These are phyloP conservation scores for Amorphotheca resinae DNA, from an alignment of 495 filamentous ascomycete species.

Conservation along the genomic window DNA sequence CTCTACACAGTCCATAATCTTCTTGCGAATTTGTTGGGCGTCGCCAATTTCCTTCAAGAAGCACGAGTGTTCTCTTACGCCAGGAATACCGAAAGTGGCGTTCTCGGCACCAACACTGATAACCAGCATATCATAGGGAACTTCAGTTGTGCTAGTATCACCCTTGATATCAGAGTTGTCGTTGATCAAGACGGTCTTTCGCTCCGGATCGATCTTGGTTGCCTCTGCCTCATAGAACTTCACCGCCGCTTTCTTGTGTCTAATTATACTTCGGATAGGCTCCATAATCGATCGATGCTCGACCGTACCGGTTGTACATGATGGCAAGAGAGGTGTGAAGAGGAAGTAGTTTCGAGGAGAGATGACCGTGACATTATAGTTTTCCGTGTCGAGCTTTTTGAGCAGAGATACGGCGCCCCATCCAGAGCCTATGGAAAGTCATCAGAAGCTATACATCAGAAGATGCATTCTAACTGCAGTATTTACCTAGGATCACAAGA, in stretches of 20 bases:
- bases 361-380: slow-evolving; percentile 96
- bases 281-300: slow-evolving; percentile 99
- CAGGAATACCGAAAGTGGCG: slow-evolving; percentile 94
- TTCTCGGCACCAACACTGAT: slow-evolving; percentile 96
- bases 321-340: slow-evolving; percentile 93
- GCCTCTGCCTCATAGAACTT: slow-evolving; percentile 98
- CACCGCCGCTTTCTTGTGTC: slow-evolving; percentile 81
- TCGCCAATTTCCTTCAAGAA: slow-evolving; percentile 98
- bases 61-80: slow-evolving; percentile 88
- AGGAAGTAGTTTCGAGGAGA: slow-evolving; percentile 99
- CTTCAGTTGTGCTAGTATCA: slow-evolving; percentile 66
- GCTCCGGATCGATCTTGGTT: slow-evolving; percentile 88
- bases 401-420: slow-evolving; percentile 95
- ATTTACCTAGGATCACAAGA: slow-evolving; percentile 83
- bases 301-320: slow-evolving; percentile 91
- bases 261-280: slow-evolving; percentile 85
- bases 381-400: slow-evolving; percentile 95
- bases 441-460: slow-evolving; percentile 5
- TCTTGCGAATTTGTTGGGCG: slow-evolving; percentile 89
- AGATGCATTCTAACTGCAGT: slow-evolving; percentile 3
- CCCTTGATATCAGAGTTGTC: slow-evolving; percentile 93
- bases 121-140: slow-evolving; percentile 97
- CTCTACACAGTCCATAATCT: slow-evolving; percentile 99
- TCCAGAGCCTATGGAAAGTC: slow-evolving; percentile 57
- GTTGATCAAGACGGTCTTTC: slow-evolving; percentile 74